Percentiles rank a stretch among this genome's conserved stretches.
Conservation (phyloP, 2,329 filamentous ascomycete species). For the Shiraia sp. region DNA sequence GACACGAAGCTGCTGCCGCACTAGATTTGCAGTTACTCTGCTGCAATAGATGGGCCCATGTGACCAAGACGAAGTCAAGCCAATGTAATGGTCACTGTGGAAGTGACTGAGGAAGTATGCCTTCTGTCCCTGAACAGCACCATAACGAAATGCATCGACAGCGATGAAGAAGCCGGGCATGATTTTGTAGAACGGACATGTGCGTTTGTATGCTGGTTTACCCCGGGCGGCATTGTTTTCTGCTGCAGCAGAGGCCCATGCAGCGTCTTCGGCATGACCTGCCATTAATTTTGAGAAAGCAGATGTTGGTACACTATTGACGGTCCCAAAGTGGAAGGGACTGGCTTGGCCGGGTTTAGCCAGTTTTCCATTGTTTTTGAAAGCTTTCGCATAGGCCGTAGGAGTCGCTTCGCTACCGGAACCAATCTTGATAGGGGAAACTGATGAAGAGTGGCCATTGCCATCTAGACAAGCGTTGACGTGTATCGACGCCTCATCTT, state of each 20-base stretch:
- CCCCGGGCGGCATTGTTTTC: conserved; percentile 77
- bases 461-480: conserved; percentile 94
- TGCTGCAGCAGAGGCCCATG: conserved; percentile 86
- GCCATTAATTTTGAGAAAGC: conserved; percentile 96
- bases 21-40: conserved; percentile 85
- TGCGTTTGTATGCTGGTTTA: conserved; percentile 83
- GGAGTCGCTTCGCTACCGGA: conserved; percentile 9
- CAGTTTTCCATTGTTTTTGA: conserved; percentile 66
- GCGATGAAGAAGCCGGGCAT: conserved; percentile 90
- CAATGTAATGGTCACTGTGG: conserved; percentile 96
- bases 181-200: conserved; percentile 98
- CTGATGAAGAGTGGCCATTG: conserved; percentile 72
- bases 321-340: conserved; percentile 65
- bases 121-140: conserved; percentile 85
- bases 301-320: conserved; percentile 53
- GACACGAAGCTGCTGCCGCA: conserved; percentile 82
- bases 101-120: conserved; percentile 98
- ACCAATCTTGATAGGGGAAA: conserved; percentile 44
- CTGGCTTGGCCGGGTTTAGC: conserved; percentile 80
- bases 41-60: conserved; percentile 98
- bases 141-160: conserved; percentile 95
- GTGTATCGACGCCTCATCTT: conserved; percentile 75
- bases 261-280: conserved; percentile 82
- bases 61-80: conserved; percentile 82
- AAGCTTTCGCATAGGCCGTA: conserved; percentile 55